These are phyloP conservation scores for Meyerozyma smithsonii DNA, from an alignment of 1,139 yeast genomes.

Conservation along the genomic window DNA sequence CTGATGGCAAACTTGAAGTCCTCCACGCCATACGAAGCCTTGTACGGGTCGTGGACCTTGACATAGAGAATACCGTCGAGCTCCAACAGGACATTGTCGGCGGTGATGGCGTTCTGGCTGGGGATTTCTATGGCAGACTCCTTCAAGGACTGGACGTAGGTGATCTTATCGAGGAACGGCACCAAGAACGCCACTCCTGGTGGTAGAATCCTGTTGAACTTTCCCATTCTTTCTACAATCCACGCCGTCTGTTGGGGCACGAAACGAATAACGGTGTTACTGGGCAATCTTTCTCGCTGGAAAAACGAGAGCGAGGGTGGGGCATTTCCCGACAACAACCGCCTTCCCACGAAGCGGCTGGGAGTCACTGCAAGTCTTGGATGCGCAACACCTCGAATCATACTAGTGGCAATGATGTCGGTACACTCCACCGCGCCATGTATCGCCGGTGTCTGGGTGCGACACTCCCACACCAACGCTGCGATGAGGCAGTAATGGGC, in stretches of 20 bases:
- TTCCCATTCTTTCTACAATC: slow-evolving; percentile 91
- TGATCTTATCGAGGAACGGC: slow-evolving; percentile 71
- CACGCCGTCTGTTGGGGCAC: slow-evolving; percentile 92
- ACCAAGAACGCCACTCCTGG: slow-evolving; percentile 76
- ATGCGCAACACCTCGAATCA: neutral
- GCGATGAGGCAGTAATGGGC: neutral
- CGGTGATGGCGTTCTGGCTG: slow-evolving; percentile 77
- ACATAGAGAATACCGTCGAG: slow-evolving; percentile 81
- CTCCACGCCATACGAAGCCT: slow-evolving; percentile 85
- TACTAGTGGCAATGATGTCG: slow-evolving; percentile 1
- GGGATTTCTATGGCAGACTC: slow-evolving; percentile 85
- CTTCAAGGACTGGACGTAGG: slow-evolving; percentile 76
- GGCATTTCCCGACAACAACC: neutral
- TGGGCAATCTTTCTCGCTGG: slow-evolving; percentile 62
- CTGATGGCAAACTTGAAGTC: slow-evolving; percentile 82
- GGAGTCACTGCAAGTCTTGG: neutral
- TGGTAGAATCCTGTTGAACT: slow-evolving; percentile 64
- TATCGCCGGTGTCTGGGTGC: neutral
- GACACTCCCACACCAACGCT: neutral
- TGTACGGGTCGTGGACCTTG: slow-evolving; percentile 74
- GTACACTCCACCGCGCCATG: neutral
- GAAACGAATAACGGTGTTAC: slow-evolving; percentile 69
- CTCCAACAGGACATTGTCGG: slow-evolving; percentile 80
- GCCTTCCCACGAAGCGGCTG: neutral
- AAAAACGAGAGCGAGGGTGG: slow-evolving; percentile 34